Conservation (phyloP, 495 filamentous ascomycete species). For the Margaritispora aquatica region DNA sequence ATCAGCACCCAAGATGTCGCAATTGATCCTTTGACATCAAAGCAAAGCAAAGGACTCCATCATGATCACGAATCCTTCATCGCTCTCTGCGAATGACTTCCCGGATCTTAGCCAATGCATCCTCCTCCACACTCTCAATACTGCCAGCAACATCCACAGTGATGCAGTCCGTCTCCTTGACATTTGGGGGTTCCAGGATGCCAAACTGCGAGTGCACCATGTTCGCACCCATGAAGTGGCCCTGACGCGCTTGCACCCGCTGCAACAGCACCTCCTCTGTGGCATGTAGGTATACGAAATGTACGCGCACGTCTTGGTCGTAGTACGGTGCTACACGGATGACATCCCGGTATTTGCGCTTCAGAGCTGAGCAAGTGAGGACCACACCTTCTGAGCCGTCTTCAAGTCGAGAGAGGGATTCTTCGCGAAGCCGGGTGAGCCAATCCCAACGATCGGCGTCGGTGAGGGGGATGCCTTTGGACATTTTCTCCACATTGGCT, state of each 20-base stretch:
- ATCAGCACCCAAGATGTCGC: no score
- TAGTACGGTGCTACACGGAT: constrained; percentile 83
- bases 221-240: constrained; percentile 93
- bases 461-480: constrained; percentile 75
- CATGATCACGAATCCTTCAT: constrained; percentile 6
- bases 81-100: constrained; percentile 11
- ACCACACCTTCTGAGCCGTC: constrained; percentile 68
- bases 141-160: constrained; percentile 69
- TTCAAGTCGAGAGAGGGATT: constrained; percentile 51
- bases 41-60: neutral
- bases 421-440: constrained; percentile 82
- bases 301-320: constrained; percentile 58
- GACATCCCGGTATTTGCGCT: constrained; percentile 96
- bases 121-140: constrained; percentile 57
- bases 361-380: constrained; percentile 91
- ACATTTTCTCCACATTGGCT: constrained; percentile 92
- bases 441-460: constrained; percentile 98
- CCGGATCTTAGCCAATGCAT: constrained; percentile 51
- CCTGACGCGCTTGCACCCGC: constrained; percentile 65
- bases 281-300: constrained; percentile 89
- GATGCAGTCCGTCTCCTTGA: constrained; percentile 78
- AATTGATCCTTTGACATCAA: neutral
- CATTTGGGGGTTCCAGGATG: constrained; percentile 72
- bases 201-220: constrained; percentile 96
- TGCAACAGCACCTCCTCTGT: constrained; percentile 64